Base-by-base conservation (phyloP, 2,329 filamentous ascomycete genomes). In the Aureobasidium mangrovei region DNA sequence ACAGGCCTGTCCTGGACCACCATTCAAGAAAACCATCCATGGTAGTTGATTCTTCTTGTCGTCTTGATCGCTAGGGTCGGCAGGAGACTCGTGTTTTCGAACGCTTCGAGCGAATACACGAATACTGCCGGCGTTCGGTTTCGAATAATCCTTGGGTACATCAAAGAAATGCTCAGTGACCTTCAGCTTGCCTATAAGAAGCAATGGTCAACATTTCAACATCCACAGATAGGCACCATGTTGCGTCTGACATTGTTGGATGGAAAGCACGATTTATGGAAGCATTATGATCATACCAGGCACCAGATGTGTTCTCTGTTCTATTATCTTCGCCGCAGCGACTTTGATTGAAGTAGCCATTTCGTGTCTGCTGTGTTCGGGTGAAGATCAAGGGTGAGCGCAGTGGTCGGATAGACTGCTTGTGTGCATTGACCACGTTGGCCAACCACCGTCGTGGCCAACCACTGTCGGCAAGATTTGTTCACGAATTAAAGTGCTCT, bases 141-240 rank as follows among this genome's bases (percentile, higher is more conserved):
- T 78, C 58, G 72, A 71, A 69, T 95, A 86, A 72, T 95, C 86
- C 58, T 88, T 77, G 3, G 91, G 90, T 8, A 95, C 90, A 60
- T 88, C 79, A 70, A 95, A 95, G 74, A 89, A 86, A 63, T 91
- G 78, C 67, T 95, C 90, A 2, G 86, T 86, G 57, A 94, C 79
- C 57, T 80, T 76, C 43, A 94, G 76, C 65, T 84, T 85, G 46
- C 88, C 88, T 89, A 56, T 45, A n/a, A 59, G 59, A 43, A 31
- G 32, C 28, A 46, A 36, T 39, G 28, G 49, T 53, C 49, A 53
- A 44, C 49, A 53, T 32, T 12, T 35, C 40, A 42, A 55, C 43
- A 54, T 12, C 9, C 27, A 26, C 27, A 26, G 28, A 47, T 47
- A 29, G 38, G 35, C 45, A 38, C 9, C 26, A 12, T 29, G 33